A percentile compares a stretch with the other conserved stretches of the same genome.
Evolutionary conservation across 139 green algal species (phyloP).

Genomic region (Desmodesmus armatus): DNA sequence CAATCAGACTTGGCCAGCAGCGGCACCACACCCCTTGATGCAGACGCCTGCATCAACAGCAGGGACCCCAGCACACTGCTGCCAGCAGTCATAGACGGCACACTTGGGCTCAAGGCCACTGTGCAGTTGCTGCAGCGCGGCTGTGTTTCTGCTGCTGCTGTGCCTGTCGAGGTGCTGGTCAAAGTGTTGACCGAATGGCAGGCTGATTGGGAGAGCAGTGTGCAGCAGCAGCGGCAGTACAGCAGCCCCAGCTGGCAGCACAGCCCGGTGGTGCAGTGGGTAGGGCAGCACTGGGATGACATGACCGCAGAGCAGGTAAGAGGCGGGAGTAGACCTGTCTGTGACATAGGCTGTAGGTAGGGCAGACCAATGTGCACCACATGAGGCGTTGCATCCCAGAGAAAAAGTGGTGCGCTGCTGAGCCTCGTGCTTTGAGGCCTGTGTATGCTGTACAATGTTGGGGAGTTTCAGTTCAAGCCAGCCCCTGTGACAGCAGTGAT

Average conservation of each 20-base stretch:
- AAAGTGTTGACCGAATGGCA: background rate
- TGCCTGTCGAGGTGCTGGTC: slow-evolving; percentile 4
- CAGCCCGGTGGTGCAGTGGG: background rate
- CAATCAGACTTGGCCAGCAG: background rate
- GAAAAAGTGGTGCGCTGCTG: background rate
- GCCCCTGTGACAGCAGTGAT: background rate
- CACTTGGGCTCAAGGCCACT: background rate
- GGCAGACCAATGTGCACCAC: background rate
- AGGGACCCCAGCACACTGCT: background rate
- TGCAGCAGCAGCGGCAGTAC: background rate
- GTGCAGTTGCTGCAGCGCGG: background rate
- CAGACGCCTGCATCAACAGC: background rate
- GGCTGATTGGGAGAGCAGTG: no score
- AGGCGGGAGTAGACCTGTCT: background rate
- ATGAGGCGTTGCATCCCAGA: background rate
- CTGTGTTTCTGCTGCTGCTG: background rate
- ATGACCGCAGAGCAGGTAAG: slow-evolving; percentile 15
- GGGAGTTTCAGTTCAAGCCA: background rate
- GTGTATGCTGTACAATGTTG: background rate
- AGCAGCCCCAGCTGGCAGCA: background rate
- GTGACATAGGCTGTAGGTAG: background rate
- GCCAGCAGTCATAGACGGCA: background rate
- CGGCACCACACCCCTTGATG: no score
- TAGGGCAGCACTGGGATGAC: background rate
- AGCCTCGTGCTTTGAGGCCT: background rate